phyloP scores from a whole-genome alignment of 208 protist genomes.

The Leishmania arabica region DNA sequence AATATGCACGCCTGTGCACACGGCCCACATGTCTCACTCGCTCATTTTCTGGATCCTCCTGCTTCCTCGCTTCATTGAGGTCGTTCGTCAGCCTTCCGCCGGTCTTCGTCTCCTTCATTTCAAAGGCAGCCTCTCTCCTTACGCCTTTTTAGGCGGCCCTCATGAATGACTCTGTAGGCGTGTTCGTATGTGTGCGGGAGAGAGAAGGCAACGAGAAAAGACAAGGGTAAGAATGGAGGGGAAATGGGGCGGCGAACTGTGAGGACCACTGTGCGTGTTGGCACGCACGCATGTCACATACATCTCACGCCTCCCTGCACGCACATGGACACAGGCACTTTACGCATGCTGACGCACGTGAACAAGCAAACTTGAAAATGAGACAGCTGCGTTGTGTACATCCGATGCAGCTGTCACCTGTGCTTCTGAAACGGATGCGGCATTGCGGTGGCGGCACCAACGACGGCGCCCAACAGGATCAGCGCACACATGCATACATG shows the following conservation, averaged over 20 bases:
- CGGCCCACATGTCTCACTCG: neutral
- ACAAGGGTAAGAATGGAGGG: neutral
- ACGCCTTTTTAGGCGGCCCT: neutral
- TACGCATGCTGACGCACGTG: neutral
- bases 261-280: neutral
- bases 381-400: neutral
- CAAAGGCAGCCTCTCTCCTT: neutral
- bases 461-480: neutral
- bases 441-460: neutral
- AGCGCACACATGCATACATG: neutral
- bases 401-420: neutral
- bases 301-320: neutral
- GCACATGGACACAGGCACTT: neutral
- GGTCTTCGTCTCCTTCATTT: neutral
- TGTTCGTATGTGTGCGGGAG: neutral
- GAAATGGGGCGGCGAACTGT: neutral
- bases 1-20: neutral
- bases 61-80: neutral
- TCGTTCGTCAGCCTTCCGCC: neutral
- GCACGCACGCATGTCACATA: neutral
- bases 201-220: neutral
- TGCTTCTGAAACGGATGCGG: neutral
- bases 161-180: neutral
- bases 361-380: neutral
- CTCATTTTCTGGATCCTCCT: neutral